Evolutionary conservation across 2,329 filamentous ascomycete genomes (phyloP), one percentile per base, ranked within the genome.

Genomic region (Colletotrichum eremochloae): DNA sequence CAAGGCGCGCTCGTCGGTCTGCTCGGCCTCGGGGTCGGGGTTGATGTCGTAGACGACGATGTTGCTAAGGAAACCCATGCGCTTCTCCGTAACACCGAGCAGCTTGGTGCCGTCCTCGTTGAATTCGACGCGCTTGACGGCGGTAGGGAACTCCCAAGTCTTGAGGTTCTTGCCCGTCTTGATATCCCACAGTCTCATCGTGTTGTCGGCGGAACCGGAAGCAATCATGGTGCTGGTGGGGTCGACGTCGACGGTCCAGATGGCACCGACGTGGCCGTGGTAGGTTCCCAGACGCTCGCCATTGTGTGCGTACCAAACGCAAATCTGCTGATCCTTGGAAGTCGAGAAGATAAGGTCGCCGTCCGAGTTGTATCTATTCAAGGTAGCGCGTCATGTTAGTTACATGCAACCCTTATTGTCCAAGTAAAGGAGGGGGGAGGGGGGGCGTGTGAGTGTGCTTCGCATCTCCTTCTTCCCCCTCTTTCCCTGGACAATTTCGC

Each of bases 171-270:
- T 94, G 81, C 96, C 96, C 20, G 93, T 93, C 89, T 95, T 93
- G 82, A 98, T 89, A 82, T 99, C 95, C 96, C 96, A 99, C 79
- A 99, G 89, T 80, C 95, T 92, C 84, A 99, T 96, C 56, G 96
- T 98, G 89, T 98, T 98, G 87, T 99, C 96, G 84, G 96, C 96
- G 78, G 95, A 96, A 79, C 96, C 96, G 74, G 94, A 97, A 80
- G 96, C 96, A 81, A 98, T 92, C 81, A 99, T 90, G 79, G 93
- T 94, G 75, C 93, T 94, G 79, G 95, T 95, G 76, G 96, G 95
- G 86, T 97, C 94, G 80, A 97, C 93, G 82, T 99, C 96, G 84
- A 99, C 93, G 75, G 96, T 98, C 96, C 96, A 99, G 87, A 99
- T 93, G 79, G 96, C 96, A 85, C 96, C 96, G 84, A 97, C 93